Evolutionary conservation across 192 early-diverging fungal species (phyloP), one percentile per base, ranked within the genome.

Genomic region (Thamnidium elegans): DNA sequence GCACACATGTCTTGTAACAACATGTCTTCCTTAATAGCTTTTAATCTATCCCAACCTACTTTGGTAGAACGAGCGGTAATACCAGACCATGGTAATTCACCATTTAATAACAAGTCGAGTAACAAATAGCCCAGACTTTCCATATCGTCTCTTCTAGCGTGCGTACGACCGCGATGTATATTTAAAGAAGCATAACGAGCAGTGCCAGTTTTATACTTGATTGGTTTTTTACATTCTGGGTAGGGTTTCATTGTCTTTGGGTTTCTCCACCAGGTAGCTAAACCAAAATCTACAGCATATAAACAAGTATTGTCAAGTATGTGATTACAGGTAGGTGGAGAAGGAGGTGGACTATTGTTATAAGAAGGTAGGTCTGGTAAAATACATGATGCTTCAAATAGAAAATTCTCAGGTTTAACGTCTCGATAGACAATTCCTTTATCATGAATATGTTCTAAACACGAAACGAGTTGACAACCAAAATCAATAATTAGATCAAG

Each of bases 21-120:
- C 1, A 78, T 86, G 0, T 84, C 85, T 50, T 87, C 86, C 60
- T 95, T 95, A 67, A 88, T 85, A 66, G 90, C 85, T 19, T 83
- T 79, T 83, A 95, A 94, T 61, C 87, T 86, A 50, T 92, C 90
- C 83, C 93, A 95, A n/a, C 93, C 93, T 71, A 89, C 78, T 47
- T 82, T 80, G 48, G 92, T 89, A 42, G 84, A 92, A n/a, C 84
- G 76, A 3, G 93, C 93, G 64, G 88, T 86, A 23, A 95, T 76
- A 0, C 93, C 93, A 54, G 92, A 84, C 93, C 93, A 95, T n/a
- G 93, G 92, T 23, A 95, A 76, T 9, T 69, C 74, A 2, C 90
- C 90, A 42, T 84, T 74, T 17, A 92, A 64, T 43, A 59, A 20
- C 50, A 95, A 83, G 65, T 95, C 93, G 31, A 95, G 61, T 32